Conservation (phyloP, 805 yeast species). For the Ogataea pilisensis region DNA sequence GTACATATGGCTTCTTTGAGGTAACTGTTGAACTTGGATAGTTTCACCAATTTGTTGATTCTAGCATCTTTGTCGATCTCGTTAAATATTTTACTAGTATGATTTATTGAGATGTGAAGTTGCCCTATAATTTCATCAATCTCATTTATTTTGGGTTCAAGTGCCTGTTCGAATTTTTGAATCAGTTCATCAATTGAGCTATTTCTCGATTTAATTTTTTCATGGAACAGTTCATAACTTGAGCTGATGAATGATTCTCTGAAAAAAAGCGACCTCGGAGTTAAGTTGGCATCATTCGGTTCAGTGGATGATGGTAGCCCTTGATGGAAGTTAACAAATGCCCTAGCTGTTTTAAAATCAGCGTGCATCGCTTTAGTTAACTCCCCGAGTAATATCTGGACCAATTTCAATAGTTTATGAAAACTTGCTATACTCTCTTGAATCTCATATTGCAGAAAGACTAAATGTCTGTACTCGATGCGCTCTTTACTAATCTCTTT, state of each 20-base stretch:
- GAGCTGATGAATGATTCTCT: conserved; percentile 23
- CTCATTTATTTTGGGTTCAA: conserved; percentile 8
- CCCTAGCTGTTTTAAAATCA: conserved; percentile 8
- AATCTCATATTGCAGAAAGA: conserved; percentile 16
- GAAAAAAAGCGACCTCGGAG: conserved; percentile 23
- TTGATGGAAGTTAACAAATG: conserved; percentile 10
- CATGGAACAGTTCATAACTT: conserved; percentile 21
- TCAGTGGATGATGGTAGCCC: conserved; percentile 8
- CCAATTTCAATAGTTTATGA: conserved; percentile 7
- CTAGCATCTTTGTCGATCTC: neutral
- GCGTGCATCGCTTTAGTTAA: conserved; percentile 11
- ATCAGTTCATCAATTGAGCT: conserved; percentile 11
- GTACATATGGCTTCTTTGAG: conserved; percentile 4
- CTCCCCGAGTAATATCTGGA: conserved; percentile 8
- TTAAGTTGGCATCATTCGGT: conserved; percentile 6
- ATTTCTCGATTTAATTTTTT: conserved; percentile 17
- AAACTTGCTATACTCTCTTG: conserved; percentile 5
- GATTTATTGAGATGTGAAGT: neutral
- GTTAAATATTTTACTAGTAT: neutral
- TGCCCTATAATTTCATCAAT: conserved; percentile 2
- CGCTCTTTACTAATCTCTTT: conserved; percentile 14
- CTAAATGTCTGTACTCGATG: conserved; percentile 17
- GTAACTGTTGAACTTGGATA: conserved; percentile 6
- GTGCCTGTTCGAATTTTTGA: conserved; percentile 14
- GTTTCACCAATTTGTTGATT: conserved; percentile 5